Evolutionary conservation across 257 asterid genomes (phyloP), one percentile per base, ranked within the genome.

Genomic region (Capsicum baccatum): DNA sequence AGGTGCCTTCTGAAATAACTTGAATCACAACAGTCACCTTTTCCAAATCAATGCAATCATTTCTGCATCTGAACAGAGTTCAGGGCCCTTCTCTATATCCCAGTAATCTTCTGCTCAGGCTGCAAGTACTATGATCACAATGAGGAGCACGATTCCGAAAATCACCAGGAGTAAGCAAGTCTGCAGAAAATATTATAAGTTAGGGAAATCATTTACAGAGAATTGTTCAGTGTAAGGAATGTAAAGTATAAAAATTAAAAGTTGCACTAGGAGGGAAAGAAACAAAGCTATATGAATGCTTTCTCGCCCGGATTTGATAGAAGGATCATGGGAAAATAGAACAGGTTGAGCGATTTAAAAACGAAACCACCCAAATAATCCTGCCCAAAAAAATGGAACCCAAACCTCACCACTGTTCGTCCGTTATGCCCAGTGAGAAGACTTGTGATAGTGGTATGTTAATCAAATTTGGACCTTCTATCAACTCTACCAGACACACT

Each of bases 81-180:
- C 8, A 50, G 67, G 21, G 62, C 50, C 71, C 83, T 21, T 9
- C 16, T 26, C 39, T 47, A 57, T 78, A 17, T 58, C 48, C 80
- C 42, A 48, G 37, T 19, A 83, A 88, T 54, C 71, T 59, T 69
- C 79, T 19, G 73, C 71, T 91, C 88, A 94, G 68, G 96, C 94
- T 48, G 89, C 95, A 69, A 94, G 93, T 76, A 95, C 90, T 73
- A 95, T 86, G 68, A 95, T 84, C 92, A 95, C 90, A 74, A 95
- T 95, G 88, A 94, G 96, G 87, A 95, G 89, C 87, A 92, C 91
- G 35, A 95, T 92, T 83, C 96, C 98, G 14, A 95, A 95, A 66
- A 95, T 95, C 85, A 95, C 98, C 50, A 95, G 92, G 66, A 94
- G 92, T 69, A 95, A 89, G 91, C 98, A 95, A 82, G 95, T 84